Evolutionary conservation across 768 basidiomycete genomes (phyloP), one percentile per base, ranked within the genome.

Genomic region (Tricholoma hemisulphureum): DNA sequence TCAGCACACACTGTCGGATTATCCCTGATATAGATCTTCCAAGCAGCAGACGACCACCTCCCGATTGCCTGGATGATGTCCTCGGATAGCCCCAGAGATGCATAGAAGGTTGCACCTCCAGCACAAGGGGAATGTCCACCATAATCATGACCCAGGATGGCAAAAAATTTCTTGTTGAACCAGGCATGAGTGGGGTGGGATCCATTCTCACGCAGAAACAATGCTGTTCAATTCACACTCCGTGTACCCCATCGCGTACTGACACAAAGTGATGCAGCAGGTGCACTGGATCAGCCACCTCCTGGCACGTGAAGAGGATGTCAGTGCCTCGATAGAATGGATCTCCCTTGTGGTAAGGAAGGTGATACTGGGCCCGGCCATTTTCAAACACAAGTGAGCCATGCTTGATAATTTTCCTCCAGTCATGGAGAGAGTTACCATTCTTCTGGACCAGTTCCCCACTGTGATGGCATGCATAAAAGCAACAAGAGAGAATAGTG

Each of bases 41-140:
- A 63, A 1, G 61, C 53, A 0, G 48, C 39, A 4, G 63, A 65
- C 0, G 59, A 55, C 63, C 61, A 65, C 11, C 58, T 26, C 0
- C 62, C 60, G 1, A 57, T 16, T 0, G 57, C 55, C 11, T 65
- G 64, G 18, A 65, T 65, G 14, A 59, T 29, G 2, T 52, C 34
- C 3, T 51, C 51, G 0, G 58, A 43, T 0, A 63, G 4, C 0
- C 62, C 62, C 1, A 53, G 9, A 5, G 28, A 23, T 0, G 58
- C 62, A 2, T 56, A 60, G 21, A 57, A 57, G 0, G 62, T 65
- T 0, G 63, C 61, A 5, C 63, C 58, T 1, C 63, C 63, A 18
- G 63, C 63, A 1, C 66, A 49, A 24, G 58, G 26, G 8, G 67
- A 70, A 39, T 70, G 65, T 1, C 67, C 60, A 7, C 69, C 63